Conservation (phyloP, 805 yeast genomes). For the Lipomyces anomalus region DNA sequence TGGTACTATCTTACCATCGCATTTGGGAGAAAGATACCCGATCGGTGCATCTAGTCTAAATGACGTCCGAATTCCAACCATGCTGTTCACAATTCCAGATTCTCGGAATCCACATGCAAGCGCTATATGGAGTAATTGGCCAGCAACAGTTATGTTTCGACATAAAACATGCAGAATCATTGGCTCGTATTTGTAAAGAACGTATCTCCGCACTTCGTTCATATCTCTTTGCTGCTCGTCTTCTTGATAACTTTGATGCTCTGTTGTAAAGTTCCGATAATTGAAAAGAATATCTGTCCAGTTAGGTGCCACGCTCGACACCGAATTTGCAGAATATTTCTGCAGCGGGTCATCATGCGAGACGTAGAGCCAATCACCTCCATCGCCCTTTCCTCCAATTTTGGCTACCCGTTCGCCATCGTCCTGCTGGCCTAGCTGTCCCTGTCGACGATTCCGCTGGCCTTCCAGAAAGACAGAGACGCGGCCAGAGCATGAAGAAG, state of each 20-base stretch:
- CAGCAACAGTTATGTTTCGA: conserved; percentile 53
- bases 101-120: conserved; percentile 85
- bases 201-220: conserved; percentile 42
- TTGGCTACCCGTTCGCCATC: no score
- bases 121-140: conserved; percentile 58
- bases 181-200: conserved; percentile 78
- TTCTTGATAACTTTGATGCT: background rate
- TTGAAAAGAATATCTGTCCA: conserved; percentile 30
- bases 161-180: conserved; percentile 80
- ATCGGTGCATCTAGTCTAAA: conserved; percentile 73
- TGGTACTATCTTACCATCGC: conserved; percentile 18
- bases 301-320: no score
- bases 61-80: conserved; percentile 72
- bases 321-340: no score
- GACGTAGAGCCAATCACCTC: conserved; percentile 79
- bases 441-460: conserved; percentile 36
- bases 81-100: conserved; percentile 75
- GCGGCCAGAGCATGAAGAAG: conserved; percentile 85
- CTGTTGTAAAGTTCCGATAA: conserved; percentile 24
- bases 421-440: conserved; percentile 27
- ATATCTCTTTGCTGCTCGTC: no score
- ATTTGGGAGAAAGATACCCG: conserved; percentile 43
- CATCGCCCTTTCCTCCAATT: conserved; percentile 82
- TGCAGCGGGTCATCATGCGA: conserved; percentile 52
- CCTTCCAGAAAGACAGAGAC: conserved; percentile 81